Percentiles rank a stretch among this genome's conserved stretches.
Evolutionary conservation across 192 early-diverging fungal genomes (phyloP).

Genomic region (Coemansia sp.): DNA sequence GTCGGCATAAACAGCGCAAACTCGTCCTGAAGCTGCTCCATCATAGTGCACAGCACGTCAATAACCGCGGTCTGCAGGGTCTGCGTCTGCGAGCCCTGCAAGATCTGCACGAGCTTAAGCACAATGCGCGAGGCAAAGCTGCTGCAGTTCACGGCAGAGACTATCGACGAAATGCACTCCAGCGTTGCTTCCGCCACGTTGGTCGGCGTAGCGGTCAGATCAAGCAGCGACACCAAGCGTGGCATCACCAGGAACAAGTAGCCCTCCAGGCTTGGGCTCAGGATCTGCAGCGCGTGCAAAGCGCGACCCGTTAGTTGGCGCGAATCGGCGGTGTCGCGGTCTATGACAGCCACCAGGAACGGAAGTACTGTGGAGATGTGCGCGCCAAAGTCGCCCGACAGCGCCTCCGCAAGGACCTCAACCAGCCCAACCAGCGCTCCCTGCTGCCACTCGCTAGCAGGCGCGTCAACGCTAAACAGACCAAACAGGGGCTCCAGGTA

Average conservation of each 20-base stretch:
- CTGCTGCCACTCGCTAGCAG: conserved; percentile 58
- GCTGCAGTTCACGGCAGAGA: conserved; percentile 70
- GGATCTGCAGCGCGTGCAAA: conserved; percentile 71
- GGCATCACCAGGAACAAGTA: conserved; percentile 90
- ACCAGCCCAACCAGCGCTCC: conserved; percentile 81
- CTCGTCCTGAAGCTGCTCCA: conserved; percentile 78
- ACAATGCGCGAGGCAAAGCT: conserved; percentile 86
- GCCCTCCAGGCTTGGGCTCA: conserved; percentile 86
- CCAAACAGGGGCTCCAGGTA: conserved; percentile 76
- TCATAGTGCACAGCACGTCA: conserved; percentile 76
- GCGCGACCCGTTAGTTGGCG: conserved; percentile 63
- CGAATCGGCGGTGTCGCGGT: conserved; percentile 67
- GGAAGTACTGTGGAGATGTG: conserved; percentile 78
- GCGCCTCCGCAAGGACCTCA: conserved; percentile 77
- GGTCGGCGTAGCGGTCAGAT: conserved; percentile 61
- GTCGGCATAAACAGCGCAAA: conserved; percentile 85
- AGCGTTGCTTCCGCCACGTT: conserved; percentile 63
- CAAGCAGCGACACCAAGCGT: conserved; percentile 73
- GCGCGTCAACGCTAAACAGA: conserved; percentile 71
- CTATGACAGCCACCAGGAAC: conserved; percentile 81
- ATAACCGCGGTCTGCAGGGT: conserved; percentile 65
- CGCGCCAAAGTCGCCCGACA: conserved; percentile 85
- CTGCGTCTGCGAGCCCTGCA: conserved; percentile 43
- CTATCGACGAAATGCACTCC: conserved; percentile 67
- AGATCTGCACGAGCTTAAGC: conserved; percentile 73